A percentile compares a stretch with the other conserved stretches of the same genome.
Evolutionary conservation across 2,329 filamentous ascomycete species (phyloP).

Genomic region (Fonsecaea monophora): DNA sequence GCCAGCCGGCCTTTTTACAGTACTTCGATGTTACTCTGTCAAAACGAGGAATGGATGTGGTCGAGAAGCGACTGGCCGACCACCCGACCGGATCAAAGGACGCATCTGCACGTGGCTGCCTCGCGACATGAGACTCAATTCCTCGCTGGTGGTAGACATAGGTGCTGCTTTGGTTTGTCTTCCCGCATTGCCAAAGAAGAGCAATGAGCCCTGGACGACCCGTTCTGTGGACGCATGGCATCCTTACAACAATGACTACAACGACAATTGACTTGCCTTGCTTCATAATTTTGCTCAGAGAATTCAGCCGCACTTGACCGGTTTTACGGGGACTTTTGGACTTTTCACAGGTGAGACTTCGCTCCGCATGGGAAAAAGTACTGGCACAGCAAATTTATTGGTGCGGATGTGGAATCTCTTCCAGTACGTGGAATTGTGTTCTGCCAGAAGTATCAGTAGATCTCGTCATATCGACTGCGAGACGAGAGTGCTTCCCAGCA

Average conservation of each 20-base stretch:
- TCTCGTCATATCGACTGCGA: slow-evolving; percentile 59
- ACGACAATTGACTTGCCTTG: slow-evolving; percentile 65
- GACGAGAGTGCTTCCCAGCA: slow-evolving; percentile 55
- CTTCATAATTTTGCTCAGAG: slow-evolving; percentile 60
- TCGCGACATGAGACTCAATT: slow-evolving; percentile 43
- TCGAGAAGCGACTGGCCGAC: slow-evolving; percentile 24
- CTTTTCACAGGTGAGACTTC: slow-evolving; percentile 49
- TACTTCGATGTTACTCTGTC: slow-evolving; percentile 10
- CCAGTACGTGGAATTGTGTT: slow-evolving; percentile 57
- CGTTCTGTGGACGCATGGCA: slow-evolving; percentile 61
- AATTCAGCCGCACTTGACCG: not conserved
- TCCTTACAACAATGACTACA: slow-evolving; percentile 66
- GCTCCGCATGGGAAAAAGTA: slow-evolving; percentile 48
- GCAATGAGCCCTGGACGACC: slow-evolving; percentile 51
- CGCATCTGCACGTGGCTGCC: slow-evolving; percentile 17
- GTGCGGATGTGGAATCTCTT: slow-evolving; percentile 50
- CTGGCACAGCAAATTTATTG: slow-evolving; percentile 56
- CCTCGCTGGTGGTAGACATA: slow-evolving; percentile 50
- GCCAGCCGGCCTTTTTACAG: not conserved
- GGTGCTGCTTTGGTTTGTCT: slow-evolving; percentile 50
- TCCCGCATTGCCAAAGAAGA: slow-evolving; percentile 58
- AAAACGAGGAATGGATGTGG: slow-evolving; percentile 23
- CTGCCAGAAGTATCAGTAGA: slow-evolving; percentile 57
- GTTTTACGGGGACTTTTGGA: slow-evolving; percentile 19
- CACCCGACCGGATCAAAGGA: slow-evolving; percentile 22